Evolutionary conservation across 208 protist species (phyloP).

Genomic region (Trypanosoma cruzi): DNA sequence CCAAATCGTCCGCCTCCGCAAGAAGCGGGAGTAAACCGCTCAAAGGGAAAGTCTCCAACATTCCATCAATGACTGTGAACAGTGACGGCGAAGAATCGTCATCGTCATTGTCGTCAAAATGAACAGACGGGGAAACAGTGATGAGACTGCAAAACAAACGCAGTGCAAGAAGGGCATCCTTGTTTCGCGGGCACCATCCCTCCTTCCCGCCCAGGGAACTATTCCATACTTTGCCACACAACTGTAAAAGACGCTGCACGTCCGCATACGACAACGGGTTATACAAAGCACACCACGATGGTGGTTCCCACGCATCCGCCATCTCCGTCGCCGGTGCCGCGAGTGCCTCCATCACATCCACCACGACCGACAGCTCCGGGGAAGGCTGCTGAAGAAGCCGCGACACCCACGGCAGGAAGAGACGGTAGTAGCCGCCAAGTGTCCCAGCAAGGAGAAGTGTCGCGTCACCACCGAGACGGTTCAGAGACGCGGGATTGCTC

Average conservation of each 20-base stretch:
- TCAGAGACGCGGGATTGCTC: conserved; percentile 25
- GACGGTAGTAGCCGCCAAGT: conserved; percentile 69
- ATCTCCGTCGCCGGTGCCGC: conserved; percentile 5
- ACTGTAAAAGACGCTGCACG: conserved; percentile 19
- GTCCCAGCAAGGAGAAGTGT: conserved; percentile 62
- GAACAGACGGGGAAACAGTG: conserved; percentile 44
- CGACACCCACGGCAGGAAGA: conserved; percentile 67
- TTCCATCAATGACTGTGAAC: conserved; percentile 41
- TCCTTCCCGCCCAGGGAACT: background rate
- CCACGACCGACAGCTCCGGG: conserved; percentile 21
- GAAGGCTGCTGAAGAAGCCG: conserved; percentile 7
- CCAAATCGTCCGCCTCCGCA: conserved; percentile 27
- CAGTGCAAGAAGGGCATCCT: conserved; percentile 34
- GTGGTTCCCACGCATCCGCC: conserved; percentile 29
- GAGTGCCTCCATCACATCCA: conserved; percentile 23
- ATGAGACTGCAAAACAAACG: conserved; percentile 52
- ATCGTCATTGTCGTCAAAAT: conserved; percentile 50
- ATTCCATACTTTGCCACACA: conserved; percentile 15
- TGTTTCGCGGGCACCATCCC: conserved; percentile 27
- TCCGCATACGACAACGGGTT: conserved; percentile 30
- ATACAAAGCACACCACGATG: conserved; percentile 28
- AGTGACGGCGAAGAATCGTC: conserved; percentile 46
- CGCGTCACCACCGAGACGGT: conserved; percentile 60
- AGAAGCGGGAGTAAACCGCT: conserved; percentile 51
- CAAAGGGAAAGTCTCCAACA: conserved; percentile 57